Evolutionary conservation across 768 basidiomycete genomes (phyloP).

Genomic region (Hygrocybe coccinea): DNA sequence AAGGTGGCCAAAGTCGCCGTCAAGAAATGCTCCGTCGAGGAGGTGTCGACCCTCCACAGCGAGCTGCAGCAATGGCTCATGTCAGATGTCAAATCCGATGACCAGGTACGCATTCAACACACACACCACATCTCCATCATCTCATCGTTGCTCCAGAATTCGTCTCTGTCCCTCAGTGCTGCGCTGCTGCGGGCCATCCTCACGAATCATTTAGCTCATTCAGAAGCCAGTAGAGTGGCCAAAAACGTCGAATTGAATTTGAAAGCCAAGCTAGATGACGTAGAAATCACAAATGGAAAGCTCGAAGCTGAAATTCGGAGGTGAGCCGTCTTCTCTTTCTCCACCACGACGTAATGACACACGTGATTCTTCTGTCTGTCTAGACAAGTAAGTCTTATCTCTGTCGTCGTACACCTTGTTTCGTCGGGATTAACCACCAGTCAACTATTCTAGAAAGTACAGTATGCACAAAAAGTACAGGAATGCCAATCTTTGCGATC

Average conservation of each 20-base stretch:
- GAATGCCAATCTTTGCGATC: constrained; percentile 64
- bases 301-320: constrained; percentile 67
- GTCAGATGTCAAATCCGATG: constrained; percentile 53
- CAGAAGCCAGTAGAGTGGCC: constrained; percentile 65
- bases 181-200: constrained; percentile 78
- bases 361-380: constrained; percentile 18
- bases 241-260: constrained; percentile 58
- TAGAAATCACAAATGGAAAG: constrained; percentile 52
- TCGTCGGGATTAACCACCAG: constrained; percentile 15
- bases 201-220: constrained; percentile 76
- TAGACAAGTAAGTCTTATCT: constrained; percentile 56
- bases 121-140: neutral
- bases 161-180: constrained; percentile 70
- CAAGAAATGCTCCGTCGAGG: constrained; percentile 85
- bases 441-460: constrained; percentile 45
- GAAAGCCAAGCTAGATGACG: constrained; percentile 62
- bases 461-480: constrained; percentile 63
- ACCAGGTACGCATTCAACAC: constrained; percentile 50
- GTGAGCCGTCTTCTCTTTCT: constrained; percentile 41
- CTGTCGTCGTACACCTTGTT: constrained; percentile 11
- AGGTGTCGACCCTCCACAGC: constrained; percentile 70
- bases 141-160: constrained; percentile 37
- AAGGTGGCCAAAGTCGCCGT: constrained; percentile 74
- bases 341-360: constrained; percentile 13
- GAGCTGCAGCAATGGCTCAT: constrained; percentile 75